Evolutionary conservation across 208 protist species (phyloP), one percentile per base, ranked within the genome.

Genomic region (Naegleria lovaniensis): DNA sequence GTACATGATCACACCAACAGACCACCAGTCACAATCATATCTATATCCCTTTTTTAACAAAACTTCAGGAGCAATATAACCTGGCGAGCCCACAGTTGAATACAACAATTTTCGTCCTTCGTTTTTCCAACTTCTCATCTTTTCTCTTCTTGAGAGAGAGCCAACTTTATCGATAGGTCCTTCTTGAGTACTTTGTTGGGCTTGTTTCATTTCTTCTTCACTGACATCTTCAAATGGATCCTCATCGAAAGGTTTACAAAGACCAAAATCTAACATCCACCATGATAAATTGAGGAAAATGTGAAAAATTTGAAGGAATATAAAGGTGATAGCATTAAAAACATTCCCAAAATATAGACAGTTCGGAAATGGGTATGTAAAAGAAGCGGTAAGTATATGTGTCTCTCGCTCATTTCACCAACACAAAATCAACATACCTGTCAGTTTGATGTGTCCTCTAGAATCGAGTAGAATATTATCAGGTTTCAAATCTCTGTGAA

Each of bases 401-500:
- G 9, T 90, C 85, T 55, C 15, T 51, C 83, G 9, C 15, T 85
- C 19, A 22, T 43, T 85, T 25, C 88, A 9, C 75, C 38, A 67
- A 92, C 92, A 75, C 92, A 94, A 29, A 96, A 93, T 22, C 95
- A 94, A 94, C 97, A 97, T 88, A 96, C 95, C 43, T 38, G 95
- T 92, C 55, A 97, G 90, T 89, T 97, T 97, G 29, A 98, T 92
- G 90, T 98, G 96, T 5, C 96, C 96, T n/a, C 94, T 91, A 0
- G 41, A 76, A 89, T 96, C 95, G 1, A 98, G 91, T 40, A 98
- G 93, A 15, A 97, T 43, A 88, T 97, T 97, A 89, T 97, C 96
- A 15, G 96, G 96, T 90, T 98, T 98, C 89, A 98, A 94, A 91
- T 98, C 96, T 90, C 95, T 91, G 91, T 95, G 96, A n/a, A 88